phyloP scores from a whole-genome alignment of 2,329 filamentous ascomycete genomes.

The Cladophialophora yegresii region DNA sequence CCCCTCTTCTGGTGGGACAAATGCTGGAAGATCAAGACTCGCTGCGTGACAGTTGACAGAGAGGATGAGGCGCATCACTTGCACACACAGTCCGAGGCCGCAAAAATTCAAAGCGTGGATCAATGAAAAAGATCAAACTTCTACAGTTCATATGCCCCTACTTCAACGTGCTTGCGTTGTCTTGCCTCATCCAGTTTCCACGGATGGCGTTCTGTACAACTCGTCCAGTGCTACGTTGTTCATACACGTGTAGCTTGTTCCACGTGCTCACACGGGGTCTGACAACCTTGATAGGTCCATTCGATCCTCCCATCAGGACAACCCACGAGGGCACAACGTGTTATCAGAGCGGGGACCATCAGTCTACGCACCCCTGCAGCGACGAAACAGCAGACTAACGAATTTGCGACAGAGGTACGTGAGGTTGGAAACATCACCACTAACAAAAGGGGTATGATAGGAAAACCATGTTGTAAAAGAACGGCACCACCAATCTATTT shows the following conservation, averaged over 20 bases:
- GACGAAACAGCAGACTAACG: background rate
- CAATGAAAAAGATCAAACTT: conserved; percentile 8
- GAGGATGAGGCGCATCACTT: background rate
- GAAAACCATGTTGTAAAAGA: background rate
- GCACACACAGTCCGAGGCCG: background rate
- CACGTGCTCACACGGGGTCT: background rate
- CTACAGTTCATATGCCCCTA: background rate
- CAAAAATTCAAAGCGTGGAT: conserved; percentile 1
- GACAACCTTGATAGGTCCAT: no score
- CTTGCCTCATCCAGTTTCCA: background rate
- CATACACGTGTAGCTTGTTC: no score
- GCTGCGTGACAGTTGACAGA: background rate
- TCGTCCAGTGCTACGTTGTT: no score
- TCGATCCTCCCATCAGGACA: no score
- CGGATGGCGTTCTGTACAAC: background rate
- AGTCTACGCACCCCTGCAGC: background rate
- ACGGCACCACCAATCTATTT: background rate
- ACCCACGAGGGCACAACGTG: no score
- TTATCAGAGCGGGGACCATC: no score
- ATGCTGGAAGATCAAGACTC: background rate
- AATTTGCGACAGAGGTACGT: background rate
- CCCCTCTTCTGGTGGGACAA: background rate
- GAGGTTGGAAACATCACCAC: background rate
- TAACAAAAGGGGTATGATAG: background rate
- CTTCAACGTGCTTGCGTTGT: background rate